Conservation (phyloP, 1,284 basidiomycete genomes). For the Cryptococcus depauperatus region DNA sequence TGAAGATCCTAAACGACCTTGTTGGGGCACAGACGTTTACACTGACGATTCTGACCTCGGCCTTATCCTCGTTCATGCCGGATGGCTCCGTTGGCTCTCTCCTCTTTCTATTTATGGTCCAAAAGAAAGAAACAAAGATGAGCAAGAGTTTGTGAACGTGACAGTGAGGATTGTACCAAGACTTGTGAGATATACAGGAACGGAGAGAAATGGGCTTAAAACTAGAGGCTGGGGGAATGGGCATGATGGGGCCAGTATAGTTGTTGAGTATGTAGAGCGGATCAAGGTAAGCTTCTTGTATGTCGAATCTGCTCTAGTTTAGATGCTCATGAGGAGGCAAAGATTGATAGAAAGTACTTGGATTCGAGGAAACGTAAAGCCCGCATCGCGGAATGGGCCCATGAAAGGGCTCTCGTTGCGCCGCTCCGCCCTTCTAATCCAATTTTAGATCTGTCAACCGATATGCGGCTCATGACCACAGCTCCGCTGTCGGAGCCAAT, state of each 20-base stretch:
- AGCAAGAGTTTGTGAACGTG: constrained; percentile 44
- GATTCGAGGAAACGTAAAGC: constrained; percentile 15
- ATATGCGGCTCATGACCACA: not conserved
- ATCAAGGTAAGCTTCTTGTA: constrained; percentile 36
- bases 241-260: constrained; percentile 51
- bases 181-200: constrained; percentile 49
- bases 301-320: not conserved
- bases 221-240: constrained; percentile 53
- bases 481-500: not conserved
- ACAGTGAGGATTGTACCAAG: constrained; percentile 49
- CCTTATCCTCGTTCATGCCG: constrained; percentile 50
- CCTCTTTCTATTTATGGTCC: constrained; percentile 5
- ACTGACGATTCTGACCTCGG: constrained; percentile 55
- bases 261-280: constrained; percentile 48
- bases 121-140: constrained; percentile 6
- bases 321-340: too few relatives aligned
- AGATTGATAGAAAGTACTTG: constrained; percentile 19
- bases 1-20: constrained; percentile 24
- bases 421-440: not conserved
- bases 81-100: constrained; percentile 47
- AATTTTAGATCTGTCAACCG: not conserved
- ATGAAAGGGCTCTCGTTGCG: constrained; percentile 7
- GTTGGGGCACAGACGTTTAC: constrained; percentile 54
- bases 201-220: constrained; percentile 47
- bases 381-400: constrained; percentile 21